Base-by-base conservation (phyloP, 1,139 yeast genomes). In the Lodderomyces beijingensis region DNA sequence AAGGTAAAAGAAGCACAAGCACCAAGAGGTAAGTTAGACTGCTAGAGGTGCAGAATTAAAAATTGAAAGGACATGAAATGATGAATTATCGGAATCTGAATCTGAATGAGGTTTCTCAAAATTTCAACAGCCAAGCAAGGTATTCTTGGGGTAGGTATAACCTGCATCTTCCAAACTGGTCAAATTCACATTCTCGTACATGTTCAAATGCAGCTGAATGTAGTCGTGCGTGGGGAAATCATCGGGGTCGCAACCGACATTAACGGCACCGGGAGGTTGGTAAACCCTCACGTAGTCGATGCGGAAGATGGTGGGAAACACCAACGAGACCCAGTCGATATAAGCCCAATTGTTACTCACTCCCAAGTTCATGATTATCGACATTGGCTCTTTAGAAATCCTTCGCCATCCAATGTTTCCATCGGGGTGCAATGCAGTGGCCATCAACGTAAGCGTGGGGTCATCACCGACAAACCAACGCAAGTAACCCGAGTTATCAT, bases 311-410 rank as follows among this genome's bases (percentile, higher is more conserved):
- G 73, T 70, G 1, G 95, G 95, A 70, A 86, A 85, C 25, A 57
- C 52, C 29, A 86, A 57, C 10, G 76, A 65, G 22, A 73, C 68
- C 93, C 94, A 84, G 53, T 83, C 84, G 42, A 86, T 84, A 51
- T 81, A 80, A 1, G 86, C 81, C 95, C 95, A 86, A 35, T 77
- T 74, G 42, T 78, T 77, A 5, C 95, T 85, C 33, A 86, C 59
- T 55, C 93, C 95, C 55, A 86, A 57, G 54, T 86, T 86, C 65
- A 86, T 53, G 42, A 87, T 64, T 24, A 87, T 65, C 2, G 87
- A 69, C 95, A 87, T 84, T 39, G 96, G 96, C 53, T 87, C 96
- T 54, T 81, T 79, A 11, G 91, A 70, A 30, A 87, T 71, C 36
- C 69, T 55, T 51, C 96, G 74, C 77, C 80, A 74, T 12, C 78